These are phyloP conservation scores for Furcasterigmium furcatum DNA, from an alignment of 2,329 filamentous ascomycete genomes.

Conservation along the genomic window DNA sequence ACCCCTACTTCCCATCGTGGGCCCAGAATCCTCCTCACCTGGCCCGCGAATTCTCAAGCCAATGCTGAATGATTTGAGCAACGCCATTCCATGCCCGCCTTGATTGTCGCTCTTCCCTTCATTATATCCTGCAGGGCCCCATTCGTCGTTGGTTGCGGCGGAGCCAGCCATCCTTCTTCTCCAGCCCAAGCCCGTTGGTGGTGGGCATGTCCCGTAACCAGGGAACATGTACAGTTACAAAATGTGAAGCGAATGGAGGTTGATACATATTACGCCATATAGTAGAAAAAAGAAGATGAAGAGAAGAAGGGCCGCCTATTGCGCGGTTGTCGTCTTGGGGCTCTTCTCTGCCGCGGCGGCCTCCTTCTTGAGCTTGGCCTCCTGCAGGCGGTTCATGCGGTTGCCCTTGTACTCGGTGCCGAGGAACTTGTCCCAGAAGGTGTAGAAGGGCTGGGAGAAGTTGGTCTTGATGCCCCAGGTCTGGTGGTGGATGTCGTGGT, in stretches of 20 bases:
- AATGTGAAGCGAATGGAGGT: constrained; percentile 4
- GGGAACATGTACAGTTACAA: constrained; percentile 3
- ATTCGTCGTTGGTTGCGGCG: neutral
- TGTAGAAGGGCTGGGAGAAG: constrained; percentile 90
- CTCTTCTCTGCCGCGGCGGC: constrained; percentile 4
- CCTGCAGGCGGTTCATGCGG: constrained; percentile 19
- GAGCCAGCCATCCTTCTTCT: constrained; percentile 1
- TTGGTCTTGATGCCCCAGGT: constrained; percentile 99
- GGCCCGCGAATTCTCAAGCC: too few species aligned
- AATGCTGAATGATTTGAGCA: too few species aligned
- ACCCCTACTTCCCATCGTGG: neutral
- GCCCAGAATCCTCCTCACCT: too few species aligned
- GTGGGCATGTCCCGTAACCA: neutral
- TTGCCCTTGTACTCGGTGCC: constrained; percentile 80
- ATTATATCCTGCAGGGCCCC: neutral
- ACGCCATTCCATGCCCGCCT: too few species aligned
- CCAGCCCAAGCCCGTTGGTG: neutral
- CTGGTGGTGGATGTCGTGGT: constrained; percentile 98
- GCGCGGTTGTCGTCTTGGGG: constrained; percentile 3
- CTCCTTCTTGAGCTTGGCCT: constrained; percentile 4
- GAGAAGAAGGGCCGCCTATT: neutral
- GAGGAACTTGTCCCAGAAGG: constrained; percentile 84
- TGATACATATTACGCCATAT: constrained; percentile 3
- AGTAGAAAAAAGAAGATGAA: neutral
- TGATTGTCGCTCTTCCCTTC: too few species aligned